phyloP scores from a whole-genome alignment of 2,329 filamentous ascomycete species.

The Epichloe aotearoae region DNA sequence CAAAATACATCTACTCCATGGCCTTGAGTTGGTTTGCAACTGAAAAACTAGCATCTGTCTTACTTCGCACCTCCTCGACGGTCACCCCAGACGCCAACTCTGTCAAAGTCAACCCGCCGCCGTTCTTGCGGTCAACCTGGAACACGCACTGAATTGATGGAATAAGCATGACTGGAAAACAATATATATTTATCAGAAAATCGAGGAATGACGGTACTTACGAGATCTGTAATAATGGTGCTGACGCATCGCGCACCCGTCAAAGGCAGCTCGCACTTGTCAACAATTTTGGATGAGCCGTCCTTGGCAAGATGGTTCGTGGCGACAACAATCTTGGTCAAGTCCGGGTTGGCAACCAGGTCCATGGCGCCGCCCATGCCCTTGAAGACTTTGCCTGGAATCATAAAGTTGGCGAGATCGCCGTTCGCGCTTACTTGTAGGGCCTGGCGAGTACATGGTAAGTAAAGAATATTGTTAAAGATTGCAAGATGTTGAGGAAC shows the following conservation, averaged over 20 bases:
- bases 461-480: conserved; percentile 4
- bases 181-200: too few relatives aligned
- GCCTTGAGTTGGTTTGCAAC: conserved; percentile 45
- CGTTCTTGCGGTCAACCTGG: conserved; percentile 49
- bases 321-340: conserved; percentile 59
- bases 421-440: conserved; percentile 68
- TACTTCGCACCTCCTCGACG: conserved; percentile 53
- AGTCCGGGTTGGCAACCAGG: conserved; percentile 55
- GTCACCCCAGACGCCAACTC: conserved; percentile 57
- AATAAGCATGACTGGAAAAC: conserved; percentile 4
- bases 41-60: conserved; percentile 56
- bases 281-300: conserved; percentile 52
- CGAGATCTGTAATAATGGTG: conserved; percentile 62
- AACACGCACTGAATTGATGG: conserved; percentile 45
- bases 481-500: neutral
- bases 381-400: conserved; percentile 77
- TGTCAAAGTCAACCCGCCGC: conserved; percentile 46
- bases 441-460: conserved; percentile 24
- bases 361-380: conserved; percentile 77
- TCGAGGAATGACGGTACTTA: conserved; percentile 24
- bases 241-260: conserved; percentile 55
- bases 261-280: conserved; percentile 49
- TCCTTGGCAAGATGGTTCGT: conserved; percentile 60
- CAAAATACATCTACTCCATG: conserved; percentile 22
- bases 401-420: conserved; percentile 82